Evolutionary conservation across 768 basidiomycete genomes (phyloP).

Genomic region (Lactifluus rugatus): DNA sequence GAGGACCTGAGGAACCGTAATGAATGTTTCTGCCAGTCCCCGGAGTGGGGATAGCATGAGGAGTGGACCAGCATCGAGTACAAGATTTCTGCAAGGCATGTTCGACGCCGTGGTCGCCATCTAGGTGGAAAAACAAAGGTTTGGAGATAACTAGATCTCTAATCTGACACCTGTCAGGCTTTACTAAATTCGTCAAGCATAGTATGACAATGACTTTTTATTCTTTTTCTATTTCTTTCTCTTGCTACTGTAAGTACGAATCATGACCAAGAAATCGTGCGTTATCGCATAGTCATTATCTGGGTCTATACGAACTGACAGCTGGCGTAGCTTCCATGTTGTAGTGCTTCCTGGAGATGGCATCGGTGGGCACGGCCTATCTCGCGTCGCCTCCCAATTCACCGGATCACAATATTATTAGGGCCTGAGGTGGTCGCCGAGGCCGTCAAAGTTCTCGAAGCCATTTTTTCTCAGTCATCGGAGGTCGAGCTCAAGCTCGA

Average conservation of each 20-base stretch:
- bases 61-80: conserved; percentile 90
- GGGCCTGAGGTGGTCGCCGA: conserved; percentile 88
- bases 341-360: conserved; percentile 94
- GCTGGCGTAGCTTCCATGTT: conserved; percentile 60
- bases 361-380: conserved; percentile 51
- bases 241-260: background rate
- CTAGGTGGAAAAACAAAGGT: background rate
- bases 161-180: background rate
- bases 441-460: conserved; percentile 74
- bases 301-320: background rate
- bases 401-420: conserved; percentile 24
- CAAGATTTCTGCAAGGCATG: conserved; percentile 62
- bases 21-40: conserved; percentile 77
- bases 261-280: conserved; percentile 21
- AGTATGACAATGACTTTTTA: background rate
- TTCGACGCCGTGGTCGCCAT: conserved; percentile 21
- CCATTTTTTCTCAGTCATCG: conserved; percentile 49
- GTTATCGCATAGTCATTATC: background rate
- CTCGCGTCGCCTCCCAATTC: background rate
- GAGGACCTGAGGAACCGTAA: conserved; percentile 86
- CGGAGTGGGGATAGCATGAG: conserved; percentile 82
- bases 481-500: conserved; percentile 68
- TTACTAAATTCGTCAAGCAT: background rate
- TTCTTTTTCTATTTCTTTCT: too few species aligned
- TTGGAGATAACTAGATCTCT: background rate